Percentiles rank a stretch among this genome's conserved stretches.
These are phyloP conservation scores for Boletus insuetus DNA, from an alignment of 768 basidiomycete species.

Conservation along the genomic window DNA sequence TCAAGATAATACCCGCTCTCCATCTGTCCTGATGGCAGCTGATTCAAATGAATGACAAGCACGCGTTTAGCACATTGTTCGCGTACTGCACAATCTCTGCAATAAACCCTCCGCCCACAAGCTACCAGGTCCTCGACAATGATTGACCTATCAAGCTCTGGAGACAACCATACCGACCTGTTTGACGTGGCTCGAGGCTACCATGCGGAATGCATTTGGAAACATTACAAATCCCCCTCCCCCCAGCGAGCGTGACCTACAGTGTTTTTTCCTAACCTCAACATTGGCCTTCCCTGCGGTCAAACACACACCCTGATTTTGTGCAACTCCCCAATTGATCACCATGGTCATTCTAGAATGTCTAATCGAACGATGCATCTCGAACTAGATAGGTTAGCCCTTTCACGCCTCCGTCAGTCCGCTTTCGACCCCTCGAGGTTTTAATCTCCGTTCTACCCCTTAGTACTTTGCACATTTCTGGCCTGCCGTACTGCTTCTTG, in stretches of 20 bases:
- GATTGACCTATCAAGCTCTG: too few species aligned
- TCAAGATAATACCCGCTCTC: too few species aligned
- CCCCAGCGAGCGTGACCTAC: not conserved
- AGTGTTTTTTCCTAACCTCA: not conserved
- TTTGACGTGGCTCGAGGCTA: not conserved
- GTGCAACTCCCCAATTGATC: not conserved
- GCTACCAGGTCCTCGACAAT: not conserved
- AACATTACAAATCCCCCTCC: not conserved
- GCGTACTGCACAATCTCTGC: not conserved
- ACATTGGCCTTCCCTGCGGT: not conserved
- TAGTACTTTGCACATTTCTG: conserved; percentile 4
- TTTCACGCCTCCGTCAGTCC: not conserved
- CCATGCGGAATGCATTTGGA: not conserved
- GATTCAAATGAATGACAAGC: not conserved
- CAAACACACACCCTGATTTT: not conserved
- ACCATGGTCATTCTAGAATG: not conserved
- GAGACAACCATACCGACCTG: not conserved
- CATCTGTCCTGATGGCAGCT: not conserved
- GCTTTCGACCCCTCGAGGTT: not conserved
- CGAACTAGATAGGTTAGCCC: conserved; percentile 11
- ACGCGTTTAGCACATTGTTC: conserved; percentile 9
- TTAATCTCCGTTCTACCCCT: not conserved
- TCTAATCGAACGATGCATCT: conserved; percentile 3
- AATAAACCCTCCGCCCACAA: not conserved
- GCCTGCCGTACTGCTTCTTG: conserved; percentile 1